Conservation (phyloP, 176 grass and related monocot genomes). For the Lolium multiflorum region DNA sequence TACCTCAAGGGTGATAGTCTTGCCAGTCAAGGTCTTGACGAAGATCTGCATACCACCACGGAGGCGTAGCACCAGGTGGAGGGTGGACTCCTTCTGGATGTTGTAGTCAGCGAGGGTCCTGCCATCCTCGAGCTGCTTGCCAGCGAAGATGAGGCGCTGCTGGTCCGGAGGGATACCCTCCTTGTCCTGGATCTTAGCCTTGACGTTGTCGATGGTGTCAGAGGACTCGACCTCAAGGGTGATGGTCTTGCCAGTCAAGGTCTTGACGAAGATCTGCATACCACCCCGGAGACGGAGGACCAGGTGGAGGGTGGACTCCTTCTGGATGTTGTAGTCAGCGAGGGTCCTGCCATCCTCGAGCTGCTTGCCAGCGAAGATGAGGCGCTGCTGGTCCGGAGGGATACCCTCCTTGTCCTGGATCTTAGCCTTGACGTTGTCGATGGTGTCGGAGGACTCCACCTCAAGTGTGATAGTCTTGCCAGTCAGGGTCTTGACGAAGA, state of each 20-base stretch:
- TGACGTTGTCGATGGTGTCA: slow-evolving; percentile 67
- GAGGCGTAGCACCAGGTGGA: slow-evolving; percentile 61
- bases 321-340: slow-evolving; percentile 76
- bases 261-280: slow-evolving; percentile 68
- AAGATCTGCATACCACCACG: slow-evolving; percentile 73
- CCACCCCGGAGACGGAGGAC: slow-evolving; percentile 23
- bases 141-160: slow-evolving; percentile 61
- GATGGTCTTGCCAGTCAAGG: slow-evolving; percentile 64
- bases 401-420: slow-evolving; percentile 85
- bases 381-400: slow-evolving; percentile 68
- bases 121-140: slow-evolving; percentile 72
- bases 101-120: slow-evolving; percentile 63
- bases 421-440: slow-evolving; percentile 46
- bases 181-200: slow-evolving; percentile 80
- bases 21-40: slow-evolving; percentile 56
- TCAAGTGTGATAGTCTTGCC: slow-evolving; percentile 73
- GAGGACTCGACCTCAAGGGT: slow-evolving; percentile 59
- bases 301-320: slow-evolving; percentile 70
- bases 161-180: slow-evolving; percentile 70
- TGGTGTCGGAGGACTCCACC: background rate
- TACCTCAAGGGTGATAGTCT: slow-evolving; percentile 66
- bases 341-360: slow-evolving; percentile 75
- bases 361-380: slow-evolving; percentile 66
- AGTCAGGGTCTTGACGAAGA: slow-evolving; percentile 78
- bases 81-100: slow-evolving; percentile 72